Percentiles rank a stretch among this genome's conserved stretches.
Conservation (phyloP, 495 filamentous ascomycete genomes). For the Podospora sp. region DNA sequence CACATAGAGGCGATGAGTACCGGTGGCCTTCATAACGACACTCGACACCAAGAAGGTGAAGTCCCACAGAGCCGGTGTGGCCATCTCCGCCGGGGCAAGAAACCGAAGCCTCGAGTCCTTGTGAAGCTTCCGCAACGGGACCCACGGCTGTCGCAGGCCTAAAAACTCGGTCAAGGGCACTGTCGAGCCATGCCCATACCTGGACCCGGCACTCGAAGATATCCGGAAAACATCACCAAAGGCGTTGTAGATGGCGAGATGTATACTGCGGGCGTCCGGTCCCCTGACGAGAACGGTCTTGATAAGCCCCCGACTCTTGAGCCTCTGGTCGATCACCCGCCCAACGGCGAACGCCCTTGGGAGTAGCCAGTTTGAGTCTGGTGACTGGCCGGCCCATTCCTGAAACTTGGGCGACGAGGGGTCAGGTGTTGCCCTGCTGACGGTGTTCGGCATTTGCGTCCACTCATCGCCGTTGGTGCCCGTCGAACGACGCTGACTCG, state of each 20-base stretch:
- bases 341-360: conserved; percentile 60
- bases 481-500: conserved; percentile 45
- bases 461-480: conserved; percentile 55
- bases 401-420: conserved; percentile 46
- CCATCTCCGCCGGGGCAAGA: conserved; percentile 64
- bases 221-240: conserved; percentile 57
- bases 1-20: conserved; percentile 63
- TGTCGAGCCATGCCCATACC: conserved; percentile 32
- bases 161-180: conserved; percentile 44
- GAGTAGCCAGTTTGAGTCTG: conserved; percentile 55
- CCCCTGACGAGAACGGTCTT: conserved; percentile 58
- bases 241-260: conserved; percentile 57
- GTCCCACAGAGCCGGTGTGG: conserved; percentile 67
- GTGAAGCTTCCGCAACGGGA: conserved; percentile 70
- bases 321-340: conserved; percentile 59
- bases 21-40: conserved; percentile 63
- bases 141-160: conserved; percentile 59
- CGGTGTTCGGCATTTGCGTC: conserved; percentile 56
- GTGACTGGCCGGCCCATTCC: conserved; percentile 50
- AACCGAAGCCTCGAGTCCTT: conserved; percentile 68
- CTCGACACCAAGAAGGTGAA: conserved; percentile 64
- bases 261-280: conserved; percentile 62
- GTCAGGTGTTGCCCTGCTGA: conserved; percentile 44
- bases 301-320: conserved; percentile 68
- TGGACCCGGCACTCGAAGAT: conserved; percentile 20